Conservation (phyloP, 108 stramenopile genomes). For the Cyclostephanos invisitatus region DNA sequence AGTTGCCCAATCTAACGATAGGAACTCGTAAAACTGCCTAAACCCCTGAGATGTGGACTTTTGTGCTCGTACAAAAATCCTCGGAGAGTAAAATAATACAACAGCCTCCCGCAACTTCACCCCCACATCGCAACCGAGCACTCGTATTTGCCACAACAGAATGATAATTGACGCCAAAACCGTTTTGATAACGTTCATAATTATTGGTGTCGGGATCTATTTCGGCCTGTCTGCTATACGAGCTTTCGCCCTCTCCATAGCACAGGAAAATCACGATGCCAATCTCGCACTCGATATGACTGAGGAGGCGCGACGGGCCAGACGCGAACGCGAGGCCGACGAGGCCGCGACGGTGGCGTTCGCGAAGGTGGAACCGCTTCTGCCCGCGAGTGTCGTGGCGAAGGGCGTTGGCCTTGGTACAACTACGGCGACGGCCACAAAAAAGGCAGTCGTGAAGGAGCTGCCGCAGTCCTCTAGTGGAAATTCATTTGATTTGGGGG, state of each 20-base stretch:
- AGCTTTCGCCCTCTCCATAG: constrained; percentile 76
- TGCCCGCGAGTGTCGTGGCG: constrained; percentile 47
- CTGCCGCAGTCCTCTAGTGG: constrained; percentile 12
- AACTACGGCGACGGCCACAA: neutral
- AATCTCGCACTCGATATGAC: constrained; percentile 65
- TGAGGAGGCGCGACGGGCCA: constrained; percentile 65
- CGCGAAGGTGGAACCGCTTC: constrained; percentile 74
- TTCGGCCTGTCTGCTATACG: constrained; percentile 67
- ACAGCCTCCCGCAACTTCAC: no score
- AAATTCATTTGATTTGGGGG: neutral
- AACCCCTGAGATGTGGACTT: no score
- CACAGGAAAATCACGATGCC: constrained; percentile 85
- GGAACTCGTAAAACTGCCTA: no score
- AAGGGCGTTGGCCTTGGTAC: constrained; percentile 13
- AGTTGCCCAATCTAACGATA: no score
- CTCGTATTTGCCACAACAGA: constrained; percentile 1
- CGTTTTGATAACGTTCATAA: constrained; percentile 56
- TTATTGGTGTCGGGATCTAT: constrained; percentile 56
- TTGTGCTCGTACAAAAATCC: no score
- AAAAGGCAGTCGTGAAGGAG: neutral
- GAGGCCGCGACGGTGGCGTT: constrained; percentile 70
- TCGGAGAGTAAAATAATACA: no score
- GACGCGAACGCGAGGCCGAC: constrained; percentile 71
- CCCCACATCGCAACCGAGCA: no score
- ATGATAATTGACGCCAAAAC: constrained; percentile 87